Conservation (phyloP, 176 grass and related monocot species). For the Saccharum officinarum region DNA sequence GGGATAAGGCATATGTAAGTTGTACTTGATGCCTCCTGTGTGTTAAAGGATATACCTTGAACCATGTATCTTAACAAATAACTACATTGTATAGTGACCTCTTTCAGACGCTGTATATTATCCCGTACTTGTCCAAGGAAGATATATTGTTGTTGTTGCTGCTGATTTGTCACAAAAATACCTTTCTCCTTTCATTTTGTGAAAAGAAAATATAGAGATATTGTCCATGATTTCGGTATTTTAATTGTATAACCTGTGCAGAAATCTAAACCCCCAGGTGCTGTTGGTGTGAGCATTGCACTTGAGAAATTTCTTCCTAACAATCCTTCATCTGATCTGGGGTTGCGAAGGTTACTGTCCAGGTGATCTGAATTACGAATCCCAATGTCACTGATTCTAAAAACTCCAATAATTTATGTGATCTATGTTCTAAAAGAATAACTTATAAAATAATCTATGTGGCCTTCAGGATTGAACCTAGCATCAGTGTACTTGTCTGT, state of each 20-base stretch:
- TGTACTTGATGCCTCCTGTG: conserved; percentile 19
- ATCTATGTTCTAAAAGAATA: background rate
- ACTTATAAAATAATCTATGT: background rate
- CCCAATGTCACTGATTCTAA: background rate
- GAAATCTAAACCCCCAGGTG: conserved; percentile 81
- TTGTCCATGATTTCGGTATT: conserved; percentile 14
- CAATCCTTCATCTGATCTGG: conserved; percentile 75
- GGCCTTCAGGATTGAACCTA: conserved; percentile 65
- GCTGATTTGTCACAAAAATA: conserved; percentile 5
- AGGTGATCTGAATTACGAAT: conserved; percentile 34
- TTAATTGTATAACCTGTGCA: conserved; percentile 39
- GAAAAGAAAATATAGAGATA: background rate
- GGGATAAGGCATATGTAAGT: conserved; percentile 70
- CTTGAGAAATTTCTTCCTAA: conserved; percentile 87
- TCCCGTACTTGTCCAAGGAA: background rate
- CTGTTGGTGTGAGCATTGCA: conserved; percentile 93
- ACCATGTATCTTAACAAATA: conserved; percentile 27
- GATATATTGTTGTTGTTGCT: background rate
- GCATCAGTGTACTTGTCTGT: conserved; percentile 87
- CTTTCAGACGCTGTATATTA: background rate
- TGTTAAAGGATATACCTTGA: conserved; percentile 13
- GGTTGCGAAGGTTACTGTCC: conserved; percentile 54
- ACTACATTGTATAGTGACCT: background rate
- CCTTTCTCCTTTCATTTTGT: conserved; percentile 3
- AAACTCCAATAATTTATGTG: background rate